Evolutionary conservation across 106 monocot species (phyloP).

Genomic region (Agapanthus africanus): DNA sequence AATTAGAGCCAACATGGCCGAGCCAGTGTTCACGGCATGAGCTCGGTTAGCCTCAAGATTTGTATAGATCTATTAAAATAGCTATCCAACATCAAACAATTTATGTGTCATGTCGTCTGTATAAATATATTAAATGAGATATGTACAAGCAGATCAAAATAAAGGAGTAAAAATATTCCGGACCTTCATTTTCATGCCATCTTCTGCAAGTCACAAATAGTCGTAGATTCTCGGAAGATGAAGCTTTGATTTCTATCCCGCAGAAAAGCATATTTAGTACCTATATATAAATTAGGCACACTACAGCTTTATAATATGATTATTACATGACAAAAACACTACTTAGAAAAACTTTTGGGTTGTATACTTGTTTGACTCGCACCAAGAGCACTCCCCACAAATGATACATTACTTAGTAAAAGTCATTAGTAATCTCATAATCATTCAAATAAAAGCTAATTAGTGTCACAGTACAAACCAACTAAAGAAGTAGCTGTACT

Average conservation of each 20-base stretch:
- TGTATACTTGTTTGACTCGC: background rate
- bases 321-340: background rate
- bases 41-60: conserved; percentile 41
- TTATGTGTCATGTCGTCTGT: too few species aligned
- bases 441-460: background rate
- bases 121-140: background rate
- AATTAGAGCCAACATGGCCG: conserved; percentile 60
- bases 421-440: background rate
- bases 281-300: conserved; percentile 13
- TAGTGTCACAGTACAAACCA: background rate
- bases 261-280: conserved; percentile 86
- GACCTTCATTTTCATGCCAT: conserved; percentile 99
- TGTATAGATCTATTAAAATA: conserved; percentile 43
- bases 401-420: background rate
- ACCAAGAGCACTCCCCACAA: background rate
- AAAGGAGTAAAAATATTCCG: conserved; percentile 6
- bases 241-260: conserved; percentile 87
- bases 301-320: background rate
- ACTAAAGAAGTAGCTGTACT: background rate
- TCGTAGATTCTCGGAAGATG: conserved; percentile 76
- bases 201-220: conserved; percentile 94
- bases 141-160: background rate
- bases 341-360: background rate
- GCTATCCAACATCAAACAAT: too few species aligned
- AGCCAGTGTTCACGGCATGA: conserved; percentile 58